Percentiles rank a stretch among this genome's conserved stretches.
These are phyloP conservation scores for Beauveria asiatica DNA, from an alignment of 2,329 filamentous ascomycete species.

Conservation along the genomic window DNA sequence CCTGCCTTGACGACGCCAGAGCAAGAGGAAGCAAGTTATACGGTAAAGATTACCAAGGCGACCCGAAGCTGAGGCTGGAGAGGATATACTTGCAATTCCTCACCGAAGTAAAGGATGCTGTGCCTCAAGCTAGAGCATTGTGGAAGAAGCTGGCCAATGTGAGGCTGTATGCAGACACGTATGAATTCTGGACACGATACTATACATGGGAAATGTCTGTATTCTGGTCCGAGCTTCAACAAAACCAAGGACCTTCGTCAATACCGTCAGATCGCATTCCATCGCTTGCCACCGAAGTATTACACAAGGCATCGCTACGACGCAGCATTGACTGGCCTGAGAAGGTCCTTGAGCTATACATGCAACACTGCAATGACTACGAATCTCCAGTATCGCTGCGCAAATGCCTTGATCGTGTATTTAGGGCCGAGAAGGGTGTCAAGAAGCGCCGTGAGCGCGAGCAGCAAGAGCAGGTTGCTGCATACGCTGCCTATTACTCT, in stretches of 20 bases:
- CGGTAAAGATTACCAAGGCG: conserved; percentile 68
- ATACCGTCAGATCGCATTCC: conserved; percentile 41
- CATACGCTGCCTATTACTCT: conserved; percentile 34
- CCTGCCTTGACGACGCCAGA: conserved; percentile 77
- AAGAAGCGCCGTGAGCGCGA: conserved; percentile 58
- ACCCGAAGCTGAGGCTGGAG: conserved; percentile 81
- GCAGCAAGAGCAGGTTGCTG: conserved; percentile 49
- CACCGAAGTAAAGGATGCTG: conserved; percentile 71
- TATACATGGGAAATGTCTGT: conserved; percentile 84
- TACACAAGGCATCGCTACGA: conserved; percentile 59
- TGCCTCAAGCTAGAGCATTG: conserved; percentile 66
- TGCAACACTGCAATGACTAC: conserved; percentile 81
- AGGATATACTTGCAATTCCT: conserved; percentile 88
- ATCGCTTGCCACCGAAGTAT: conserved; percentile 62
- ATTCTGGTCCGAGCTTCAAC: conserved; percentile 31
- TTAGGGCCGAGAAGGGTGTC: conserved; percentile 58
- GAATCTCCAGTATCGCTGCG: conserved; percentile 71
- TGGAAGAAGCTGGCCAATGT: conserved; percentile 63
- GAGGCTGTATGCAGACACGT: conserved; percentile 63
- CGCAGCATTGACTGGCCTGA: conserved; percentile 68
- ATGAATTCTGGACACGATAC: conserved; percentile 90
- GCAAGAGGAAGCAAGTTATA: conserved; percentile 69
- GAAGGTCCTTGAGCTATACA: conserved; percentile 63
- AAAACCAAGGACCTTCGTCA: conserved; percentile 30
- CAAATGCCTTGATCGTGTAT: conserved; percentile 62